Base-by-base conservation (phyloP, 2,329 filamentous ascomycete genomes). In the Myriosclerotinia curreyana region DNA sequence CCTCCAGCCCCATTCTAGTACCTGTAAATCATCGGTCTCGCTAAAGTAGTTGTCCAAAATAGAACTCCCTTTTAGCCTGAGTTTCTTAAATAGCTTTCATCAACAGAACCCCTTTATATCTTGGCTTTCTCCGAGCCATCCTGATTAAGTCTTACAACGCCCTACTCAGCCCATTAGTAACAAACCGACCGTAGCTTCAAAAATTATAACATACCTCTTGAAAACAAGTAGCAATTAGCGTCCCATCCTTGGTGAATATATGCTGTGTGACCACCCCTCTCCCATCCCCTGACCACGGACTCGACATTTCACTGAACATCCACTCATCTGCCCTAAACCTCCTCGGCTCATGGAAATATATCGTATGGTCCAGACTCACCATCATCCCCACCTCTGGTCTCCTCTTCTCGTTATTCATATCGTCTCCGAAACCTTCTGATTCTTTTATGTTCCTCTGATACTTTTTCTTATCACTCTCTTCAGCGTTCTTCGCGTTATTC, bases 251-350 rank as follows among this genome's bases (percentile, higher is more conserved):
- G 34, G 83, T 82, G 74, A 87, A 93, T 66, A 94, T 89, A 75
- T 85, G 83, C 80, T 92, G 89, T 70, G 83, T 84, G 49, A 94
- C 91, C 22, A 94, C 80, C 0, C 89, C 91, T 66, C 91, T 81
- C 4, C 90, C 90, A 71, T 92, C 88, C 1, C 88, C 90, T 2
- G 87, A 83, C 90, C 91, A 95, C 0, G 90, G 89, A 63, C 86
- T 91, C 76, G 90, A 84, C 83, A 91, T 91, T 79, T 93, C 90
- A 25, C 82, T 84, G 70, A 91, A 86, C 83, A 92, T 88, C 90
- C 90, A 93, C 76, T 92, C 84, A 71, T 88, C 86, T 5, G 84
- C 85, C 70, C 77, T 79, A 64, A 88, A 82, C 64, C 75, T 76
- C 65, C 76, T 75, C 31, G 85, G 85, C 75, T 86, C 83, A 71